These are phyloP conservation scores for Boechera retrofracta DNA, from an alignment of 345 rosid genomes.

Conservation along the genomic window DNA sequence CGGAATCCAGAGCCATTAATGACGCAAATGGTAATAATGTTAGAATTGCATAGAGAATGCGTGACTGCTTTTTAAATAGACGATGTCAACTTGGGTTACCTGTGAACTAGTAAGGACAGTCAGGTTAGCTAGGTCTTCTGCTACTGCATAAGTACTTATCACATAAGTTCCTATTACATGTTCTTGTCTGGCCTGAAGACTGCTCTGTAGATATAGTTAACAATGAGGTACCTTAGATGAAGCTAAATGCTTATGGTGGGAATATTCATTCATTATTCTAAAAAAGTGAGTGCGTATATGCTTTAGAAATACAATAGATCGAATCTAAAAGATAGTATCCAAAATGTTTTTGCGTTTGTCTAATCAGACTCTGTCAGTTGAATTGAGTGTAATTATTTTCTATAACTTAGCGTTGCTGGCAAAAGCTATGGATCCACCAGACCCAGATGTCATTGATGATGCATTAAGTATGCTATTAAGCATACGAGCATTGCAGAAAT, in stretches of 20 bases:
- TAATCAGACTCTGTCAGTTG: not conserved
- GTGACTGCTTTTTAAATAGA: conserved; percentile 6
- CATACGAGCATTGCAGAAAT: conserved; percentile 61
- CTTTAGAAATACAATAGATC: conserved; percentile 1
- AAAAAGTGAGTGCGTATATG: not conserved
- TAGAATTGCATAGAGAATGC: conserved; percentile 9
- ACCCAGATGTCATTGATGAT: conserved; percentile 69
- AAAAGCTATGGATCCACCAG: conserved; percentile 93
- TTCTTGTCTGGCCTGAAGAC: conserved; percentile 14
- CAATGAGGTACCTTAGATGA: conserved; percentile 27
- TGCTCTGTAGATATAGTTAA: conserved; percentile 22
- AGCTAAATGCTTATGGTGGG: conserved; percentile 21
- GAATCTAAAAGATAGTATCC: conserved; percentile 1
- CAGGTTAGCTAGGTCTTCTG: conserved; percentile 26
- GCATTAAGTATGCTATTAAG: conserved; percentile 71
- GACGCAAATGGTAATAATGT: conserved; percentile 79
- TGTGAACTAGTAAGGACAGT: conserved; percentile 20
- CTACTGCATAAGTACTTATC: conserved; percentile 21
- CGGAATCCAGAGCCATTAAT: conserved; percentile 78
- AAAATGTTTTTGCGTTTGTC: not conserved
- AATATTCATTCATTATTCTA: conserved; percentile 12
- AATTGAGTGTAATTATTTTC: conserved; percentile 33
- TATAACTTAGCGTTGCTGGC: conserved; percentile 68
- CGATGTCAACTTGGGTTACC: conserved; percentile 15
- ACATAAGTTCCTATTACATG: conserved; percentile 12